phyloP scores from a whole-genome alignment of 495 filamentous ascomycete genomes.

The Pseudevernia furfuracea region DNA sequence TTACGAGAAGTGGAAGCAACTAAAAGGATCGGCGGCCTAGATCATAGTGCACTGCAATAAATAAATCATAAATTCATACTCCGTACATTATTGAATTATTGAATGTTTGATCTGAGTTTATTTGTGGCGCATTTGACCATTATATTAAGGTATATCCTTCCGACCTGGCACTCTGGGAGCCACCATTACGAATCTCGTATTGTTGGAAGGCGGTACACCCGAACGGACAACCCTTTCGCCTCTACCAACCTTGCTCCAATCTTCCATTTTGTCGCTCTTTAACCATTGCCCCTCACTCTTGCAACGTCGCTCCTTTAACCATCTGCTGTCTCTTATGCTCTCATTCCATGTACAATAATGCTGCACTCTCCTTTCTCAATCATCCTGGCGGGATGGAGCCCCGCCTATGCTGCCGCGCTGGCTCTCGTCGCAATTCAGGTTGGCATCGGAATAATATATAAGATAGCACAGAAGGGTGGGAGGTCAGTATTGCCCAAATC shows the following conservation, averaged over 20 bases:
- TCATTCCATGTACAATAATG: neutral
- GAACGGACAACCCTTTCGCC: neutral
- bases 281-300: neutral
- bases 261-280: neutral
- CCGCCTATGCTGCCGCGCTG: conserved; percentile 18
- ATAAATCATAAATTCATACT: too few relatives aligned
- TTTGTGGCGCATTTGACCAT: neutral
- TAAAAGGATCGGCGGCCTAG: too few relatives aligned
- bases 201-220: neutral
- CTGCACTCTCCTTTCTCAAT: neutral
- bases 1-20: too few relatives aligned
- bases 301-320: neutral
- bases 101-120: too few relatives aligned
- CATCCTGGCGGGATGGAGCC: neutral
- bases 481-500: neutral
- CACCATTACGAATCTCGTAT: too few relatives aligned
- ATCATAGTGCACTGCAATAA: too few relatives aligned
- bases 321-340: neutral
- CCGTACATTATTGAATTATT: too few relatives aligned
- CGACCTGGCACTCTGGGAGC: too few relatives aligned
- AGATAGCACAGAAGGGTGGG: conserved; percentile 23
- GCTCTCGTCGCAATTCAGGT: conserved; percentile 27
- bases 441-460: conserved; percentile 26
- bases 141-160: too few relatives aligned
- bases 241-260: neutral